Evolutionary conservation across 345 rosid species (phyloP), one percentile per base, ranked within the genome.

Genomic region (Erodium maritimum): DNA sequence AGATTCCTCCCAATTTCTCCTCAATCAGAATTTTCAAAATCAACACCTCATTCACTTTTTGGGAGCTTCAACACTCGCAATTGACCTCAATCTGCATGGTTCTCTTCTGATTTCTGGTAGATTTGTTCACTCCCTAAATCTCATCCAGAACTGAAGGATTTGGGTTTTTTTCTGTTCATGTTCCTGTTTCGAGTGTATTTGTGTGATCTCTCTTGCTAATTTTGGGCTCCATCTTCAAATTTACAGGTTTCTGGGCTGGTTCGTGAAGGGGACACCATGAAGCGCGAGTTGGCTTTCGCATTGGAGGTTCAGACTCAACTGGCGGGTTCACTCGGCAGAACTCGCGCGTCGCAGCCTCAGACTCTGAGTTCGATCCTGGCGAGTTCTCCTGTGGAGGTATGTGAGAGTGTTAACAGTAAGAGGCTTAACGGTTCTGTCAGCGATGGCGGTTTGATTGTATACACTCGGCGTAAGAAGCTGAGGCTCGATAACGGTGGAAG

Each of bases 361-460:
- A 65, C 65, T 68, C 64, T 61, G 74, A n/a, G 19, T 33, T 25
- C 48, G n/a, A 62, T 60, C 16, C 67, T 52, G 66, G 69, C 65
- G 64, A 71, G 75, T 50, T 71, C 62, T 20, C 61, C 74, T 67
- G 61, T 29, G 12, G 67, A 66, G 25, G 69, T 65, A 33, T 67
- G 58, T 52, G 81, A 77, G 42, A 71, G 68, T 60, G 71, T 57
- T 61, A 59, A 80, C 16, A 69, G 70, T 69, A 86, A 86, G 80
- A 73, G 90, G 61, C 67, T 77, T 61, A 88, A 76, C 69, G 72
- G 70, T 64, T 73, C 77, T 59, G 67, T 80, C 5, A 17, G 54
- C 61, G 86, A 81, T 24, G 84, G 84, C 82, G 86, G 94, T 56
- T 72, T 67, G 54, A 80, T 85, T 56, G 97, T 91, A 53, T 91